Evolutionary conservation across 2,329 filamentous ascomycete genomes (phyloP), one percentile per base, ranked within the genome.

Genomic region (Huntiella abstrusa): DNA sequence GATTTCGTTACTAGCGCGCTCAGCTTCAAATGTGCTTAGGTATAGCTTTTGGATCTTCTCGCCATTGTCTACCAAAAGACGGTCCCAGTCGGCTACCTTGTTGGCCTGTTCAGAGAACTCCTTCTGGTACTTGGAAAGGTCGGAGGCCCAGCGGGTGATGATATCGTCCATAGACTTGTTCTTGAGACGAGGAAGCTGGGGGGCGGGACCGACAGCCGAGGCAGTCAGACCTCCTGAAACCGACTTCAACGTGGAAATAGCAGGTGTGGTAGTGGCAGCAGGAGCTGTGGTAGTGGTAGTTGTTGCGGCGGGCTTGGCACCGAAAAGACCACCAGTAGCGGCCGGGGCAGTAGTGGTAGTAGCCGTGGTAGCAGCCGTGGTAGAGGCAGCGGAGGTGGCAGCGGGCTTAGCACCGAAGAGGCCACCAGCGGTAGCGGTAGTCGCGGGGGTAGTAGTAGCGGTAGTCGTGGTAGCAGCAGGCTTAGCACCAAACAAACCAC

Each of bases 131-230:
- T 93, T 92, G 45, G 86, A 82, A 43, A 98, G 68, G 57, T 96
- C 91, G 0, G 86, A 85, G 2, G 91, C 91, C 91, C 91, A 98
- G 32, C 86, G 78, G 3, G 85, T 95, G 53, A 98, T 86, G 52
- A 98, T 95, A 60, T 98, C 91, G 57, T 98, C 91, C 83, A 98
- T 95, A 0, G 88, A 94, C 66, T 94, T 96, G 63, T 95, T 94
- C 68, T 94, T 94, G 34, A 98, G 69, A 22, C 91, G 80, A 3
- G 88, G 91, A 56, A 92, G 77, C 48, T 86, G 80, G 12, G 91
- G 88, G 2, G 79, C 68, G 1, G 87, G 85, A 0, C 87, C 87
- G 33, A 75, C 69, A 3, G 83, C 93, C 1, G 86, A 92, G 22
- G 78, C 75, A 13, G 75, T 77, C 42, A 88, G 64, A 22, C 58